A percentile compares a stretch with the other conserved stretches of the same genome.
These are phyloP conservation scores for Botryobasidium botryosum DNA, from an alignment of 768 basidiomycete genomes.

Conservation along the genomic window DNA sequence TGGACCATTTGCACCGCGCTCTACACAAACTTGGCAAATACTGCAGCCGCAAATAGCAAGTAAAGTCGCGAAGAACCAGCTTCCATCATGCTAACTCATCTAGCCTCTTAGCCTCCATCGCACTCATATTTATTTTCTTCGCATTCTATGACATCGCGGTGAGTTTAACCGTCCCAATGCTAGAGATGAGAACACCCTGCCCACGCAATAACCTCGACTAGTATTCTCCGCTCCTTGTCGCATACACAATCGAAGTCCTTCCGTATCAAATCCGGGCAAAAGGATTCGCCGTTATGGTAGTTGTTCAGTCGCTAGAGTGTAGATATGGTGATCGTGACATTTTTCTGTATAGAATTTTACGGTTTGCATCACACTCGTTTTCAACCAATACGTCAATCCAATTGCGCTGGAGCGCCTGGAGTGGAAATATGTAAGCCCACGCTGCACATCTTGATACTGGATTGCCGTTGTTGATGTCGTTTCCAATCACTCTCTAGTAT, in stretches of 20 bases:
- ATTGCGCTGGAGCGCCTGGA: conserved; percentile 39
- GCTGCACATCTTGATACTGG: too few relatives aligned
- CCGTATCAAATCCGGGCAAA: conserved; percentile 67
- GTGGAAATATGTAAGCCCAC: conserved; percentile 28
- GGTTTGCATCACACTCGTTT: conserved; percentile 47
- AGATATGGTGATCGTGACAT: background rate
- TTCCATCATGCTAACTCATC: background rate
- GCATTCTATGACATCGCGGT: conserved; percentile 10
- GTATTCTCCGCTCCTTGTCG: background rate
- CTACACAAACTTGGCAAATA: conserved; percentile 18
- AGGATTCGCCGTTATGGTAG: conserved; percentile 59
- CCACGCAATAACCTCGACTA: background rate
- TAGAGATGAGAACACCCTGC: background rate
- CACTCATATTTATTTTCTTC: conserved; percentile 6
- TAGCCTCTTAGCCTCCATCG: background rate
- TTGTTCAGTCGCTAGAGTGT: conserved; percentile 9
- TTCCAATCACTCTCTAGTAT: too few relatives aligned
- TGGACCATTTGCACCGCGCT: conserved; percentile 38
- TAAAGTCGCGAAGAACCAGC: background rate
- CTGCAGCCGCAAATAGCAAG: conserved; percentile 20
- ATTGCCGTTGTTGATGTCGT: too few relatives aligned
- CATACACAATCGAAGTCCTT: conserved; percentile 43
- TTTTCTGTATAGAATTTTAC: conserved; percentile 24
- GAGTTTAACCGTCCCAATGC: background rate
- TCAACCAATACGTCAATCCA: conserved; percentile 70